Conservation (phyloP, 2,329 filamentous ascomycete genomes). For the Fusarium bulbicola region DNA sequence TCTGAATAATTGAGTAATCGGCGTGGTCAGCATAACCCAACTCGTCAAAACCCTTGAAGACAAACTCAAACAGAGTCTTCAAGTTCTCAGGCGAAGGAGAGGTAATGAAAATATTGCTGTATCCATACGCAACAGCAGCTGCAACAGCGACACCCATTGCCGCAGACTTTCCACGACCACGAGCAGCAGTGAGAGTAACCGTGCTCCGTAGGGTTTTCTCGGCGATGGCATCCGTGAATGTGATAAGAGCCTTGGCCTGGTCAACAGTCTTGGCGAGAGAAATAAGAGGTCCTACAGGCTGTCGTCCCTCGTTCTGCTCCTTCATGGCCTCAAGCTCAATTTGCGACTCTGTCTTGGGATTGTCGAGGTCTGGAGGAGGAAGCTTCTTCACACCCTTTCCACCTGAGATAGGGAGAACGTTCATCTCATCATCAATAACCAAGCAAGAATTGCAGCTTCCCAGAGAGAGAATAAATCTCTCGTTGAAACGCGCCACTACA, state of each 20-base stretch:
- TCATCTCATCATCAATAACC: constrained; percentile 97
- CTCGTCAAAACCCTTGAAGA: constrained; percentile 98
- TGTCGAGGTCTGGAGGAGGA: constrained; percentile 77
- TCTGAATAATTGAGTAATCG: constrained; percentile 98
- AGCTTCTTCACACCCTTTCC: constrained; percentile 88
- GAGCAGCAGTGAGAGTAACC: constrained; percentile 89
- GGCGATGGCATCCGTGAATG: constrained; percentile 94
- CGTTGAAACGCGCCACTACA: constrained; percentile 95
- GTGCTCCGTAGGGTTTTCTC: constrained; percentile 96
- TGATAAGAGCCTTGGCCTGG: constrained; percentile 95
- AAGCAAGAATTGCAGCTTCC: constrained; percentile 95
- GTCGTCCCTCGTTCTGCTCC: constrained; percentile 83
- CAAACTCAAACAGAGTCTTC: constrained; percentile 97
- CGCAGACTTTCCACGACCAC: constrained; percentile 96
- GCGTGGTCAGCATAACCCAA: constrained; percentile 93
- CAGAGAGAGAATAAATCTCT: constrained; percentile 93
- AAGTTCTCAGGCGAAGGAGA: constrained; percentile 97
- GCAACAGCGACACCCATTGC: constrained; percentile 94
- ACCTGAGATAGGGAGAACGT: constrained; percentile 95
- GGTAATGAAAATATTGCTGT: constrained; percentile 99
- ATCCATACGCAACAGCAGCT: constrained; percentile 92
- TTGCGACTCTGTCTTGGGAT: constrained; percentile 75
- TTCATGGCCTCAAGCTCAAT: constrained; percentile 88
- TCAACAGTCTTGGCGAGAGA: constrained; percentile 90
- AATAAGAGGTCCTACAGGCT: constrained; percentile 85